Percentiles rank a stretch among this genome's conserved stretches.
These are phyloP conservation scores for Trichoderma brevicompactum DNA, from an alignment of 2,329 filamentous ascomycete genomes.

Conservation along the genomic window DNA sequence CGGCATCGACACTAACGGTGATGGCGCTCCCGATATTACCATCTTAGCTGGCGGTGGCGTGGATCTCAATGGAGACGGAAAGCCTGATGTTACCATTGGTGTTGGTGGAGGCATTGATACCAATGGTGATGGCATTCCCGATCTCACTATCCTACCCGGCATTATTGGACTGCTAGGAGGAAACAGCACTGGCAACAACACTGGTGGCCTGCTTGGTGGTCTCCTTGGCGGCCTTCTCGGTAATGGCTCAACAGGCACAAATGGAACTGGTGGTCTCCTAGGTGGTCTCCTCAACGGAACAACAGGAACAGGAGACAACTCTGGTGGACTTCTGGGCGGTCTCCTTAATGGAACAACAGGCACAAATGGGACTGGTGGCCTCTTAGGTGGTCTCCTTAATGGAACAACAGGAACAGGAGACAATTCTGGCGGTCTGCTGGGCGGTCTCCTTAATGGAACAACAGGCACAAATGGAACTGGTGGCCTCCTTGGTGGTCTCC, in stretches of 20 bases:
- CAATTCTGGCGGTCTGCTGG: background rate
- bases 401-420: too few species aligned
- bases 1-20: background rate
- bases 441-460: background rate
- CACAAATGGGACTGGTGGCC: background rate
- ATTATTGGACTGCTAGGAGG: too few species aligned
- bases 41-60: background rate
- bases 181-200: too few species aligned
- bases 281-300: background rate
- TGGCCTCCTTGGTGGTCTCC: background rate
- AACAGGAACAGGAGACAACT: background rate
- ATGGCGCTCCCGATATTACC: background rate
- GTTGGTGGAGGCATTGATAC: background rate
- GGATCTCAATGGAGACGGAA: background rate
- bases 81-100: background rate
- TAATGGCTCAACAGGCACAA: background rate
- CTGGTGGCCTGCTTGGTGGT: too few species aligned
- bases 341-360: background rate
- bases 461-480: background rate
- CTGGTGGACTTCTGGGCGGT: background rate
- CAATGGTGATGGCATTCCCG: background rate
- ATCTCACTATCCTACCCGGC: background rate
- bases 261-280: background rate
- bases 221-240: background rate
- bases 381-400: background rate